These are phyloP conservation scores for Pleurotus tuoliensis DNA, from an alignment of 768 basidiomycete species.

Conservation along the genomic window DNA sequence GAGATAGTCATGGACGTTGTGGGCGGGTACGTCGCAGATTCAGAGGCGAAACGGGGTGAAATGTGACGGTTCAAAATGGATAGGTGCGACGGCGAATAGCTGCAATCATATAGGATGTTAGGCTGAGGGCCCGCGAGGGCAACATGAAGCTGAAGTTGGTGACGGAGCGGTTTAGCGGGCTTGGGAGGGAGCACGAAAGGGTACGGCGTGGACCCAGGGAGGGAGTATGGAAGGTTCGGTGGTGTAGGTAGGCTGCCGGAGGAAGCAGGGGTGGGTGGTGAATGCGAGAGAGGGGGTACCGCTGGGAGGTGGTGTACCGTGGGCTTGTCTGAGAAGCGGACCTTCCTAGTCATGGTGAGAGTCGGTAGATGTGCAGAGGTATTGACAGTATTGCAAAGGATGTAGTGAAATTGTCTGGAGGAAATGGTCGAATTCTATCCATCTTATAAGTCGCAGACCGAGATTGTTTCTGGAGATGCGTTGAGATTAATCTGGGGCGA, in stretches of 20 bases:
- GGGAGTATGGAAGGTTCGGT: neutral
- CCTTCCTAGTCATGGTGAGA: neutral
- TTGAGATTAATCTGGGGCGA: neutral
- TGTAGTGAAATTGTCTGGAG: neutral
- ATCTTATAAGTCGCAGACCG: neutral
- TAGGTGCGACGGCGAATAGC: neutral
- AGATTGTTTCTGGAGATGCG: neutral
- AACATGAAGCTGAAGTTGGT: neutral
- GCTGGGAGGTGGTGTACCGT: neutral
- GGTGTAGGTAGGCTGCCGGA: neutral
- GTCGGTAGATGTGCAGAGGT: neutral
- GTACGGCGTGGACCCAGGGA: neutral
- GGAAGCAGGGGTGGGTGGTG: neutral
- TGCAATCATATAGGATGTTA: neutral
- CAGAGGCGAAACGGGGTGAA: slow-evolving; percentile 7
- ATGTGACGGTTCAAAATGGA: neutral
- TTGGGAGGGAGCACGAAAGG: neutral
- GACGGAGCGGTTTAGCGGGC: neutral
- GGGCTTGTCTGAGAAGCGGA: neutral
- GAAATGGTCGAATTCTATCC: too few relatives aligned
- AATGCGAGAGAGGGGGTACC: neutral
- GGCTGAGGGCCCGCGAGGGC: neutral
- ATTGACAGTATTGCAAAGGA: neutral
- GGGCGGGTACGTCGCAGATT: slow-evolving; percentile 34
- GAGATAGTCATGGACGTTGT: slow-evolving; percentile 27